phyloP scores from a whole-genome alignment of 306 rosid species.

The Inga laurina region DNA sequence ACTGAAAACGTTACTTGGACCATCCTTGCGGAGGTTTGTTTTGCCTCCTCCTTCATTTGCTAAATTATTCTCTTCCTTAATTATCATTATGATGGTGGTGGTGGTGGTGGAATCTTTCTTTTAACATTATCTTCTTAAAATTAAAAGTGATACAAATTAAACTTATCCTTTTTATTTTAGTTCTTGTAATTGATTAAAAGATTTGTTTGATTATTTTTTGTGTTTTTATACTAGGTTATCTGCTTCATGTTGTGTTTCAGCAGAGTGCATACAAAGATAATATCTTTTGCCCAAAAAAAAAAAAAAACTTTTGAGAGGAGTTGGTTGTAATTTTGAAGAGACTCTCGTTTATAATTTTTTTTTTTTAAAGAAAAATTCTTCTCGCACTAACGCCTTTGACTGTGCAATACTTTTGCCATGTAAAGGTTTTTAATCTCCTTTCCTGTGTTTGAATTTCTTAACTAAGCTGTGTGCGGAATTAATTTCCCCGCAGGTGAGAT shows the following conservation, averaged over 20 bases:
- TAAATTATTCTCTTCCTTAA: no score
- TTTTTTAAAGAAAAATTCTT: no score
- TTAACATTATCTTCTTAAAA: no score
- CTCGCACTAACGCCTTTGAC: neutral
- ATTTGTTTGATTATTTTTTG: neutral
- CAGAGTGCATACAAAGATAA: neutral
- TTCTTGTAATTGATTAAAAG: neutral
- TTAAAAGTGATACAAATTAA: no score
- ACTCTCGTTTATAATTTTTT: no score
- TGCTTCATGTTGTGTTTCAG: no score
- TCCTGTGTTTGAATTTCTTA: neutral
- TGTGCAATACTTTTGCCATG: neutral
- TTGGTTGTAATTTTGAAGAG: neutral
- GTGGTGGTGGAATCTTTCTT: no score
- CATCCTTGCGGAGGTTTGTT: conserved; percentile 36
- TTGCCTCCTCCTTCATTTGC: no score
- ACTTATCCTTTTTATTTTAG: neutral
- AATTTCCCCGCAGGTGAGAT: conserved; percentile 42
- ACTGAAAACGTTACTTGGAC: conserved; percentile 66
- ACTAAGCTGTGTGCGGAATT: neutral
- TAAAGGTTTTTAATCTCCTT: neutral
- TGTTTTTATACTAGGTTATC: no score
- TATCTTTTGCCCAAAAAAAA: neutral
- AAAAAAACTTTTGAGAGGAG: neutral
- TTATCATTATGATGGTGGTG: no score